Percentiles rank a stretch among this genome's conserved stretches.
These are phyloP conservation scores for Xylariaceae sp. DNA, from an alignment of 2,329 filamentous ascomycete species.

Conservation along the genomic window DNA sequence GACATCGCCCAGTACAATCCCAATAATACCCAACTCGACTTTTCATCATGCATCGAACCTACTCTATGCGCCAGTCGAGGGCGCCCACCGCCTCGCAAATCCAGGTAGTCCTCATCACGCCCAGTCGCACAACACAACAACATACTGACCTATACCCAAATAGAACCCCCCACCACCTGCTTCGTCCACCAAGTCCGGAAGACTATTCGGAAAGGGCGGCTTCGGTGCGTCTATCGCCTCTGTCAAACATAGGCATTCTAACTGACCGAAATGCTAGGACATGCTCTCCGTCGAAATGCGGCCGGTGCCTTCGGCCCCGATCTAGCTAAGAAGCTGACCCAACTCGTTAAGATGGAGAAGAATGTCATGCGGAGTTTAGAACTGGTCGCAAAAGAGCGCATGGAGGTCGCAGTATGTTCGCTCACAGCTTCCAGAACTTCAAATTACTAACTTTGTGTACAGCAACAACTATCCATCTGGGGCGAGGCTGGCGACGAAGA, in stretches of 20 bases:
- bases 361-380: constrained; percentile 99
- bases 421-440: neutral
- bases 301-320: constrained; percentile 79
- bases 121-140: neutral
- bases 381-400: constrained; percentile 87
- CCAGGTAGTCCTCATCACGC: constrained; percentile 40
- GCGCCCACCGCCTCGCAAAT: constrained; percentile 85
- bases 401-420: constrained; percentile 88
- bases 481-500: constrained; percentile 94
- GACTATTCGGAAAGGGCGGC: constrained; percentile 81
- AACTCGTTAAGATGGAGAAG: constrained; percentile 99
- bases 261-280: constrained; percentile 36
- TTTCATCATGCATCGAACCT: constrained; percentile 86
- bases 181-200: constrained; percentile 84
- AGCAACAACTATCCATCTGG: constrained; percentile 99
- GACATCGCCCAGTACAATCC: neutral
- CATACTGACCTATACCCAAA: constrained; percentile 5
- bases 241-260: neutral
- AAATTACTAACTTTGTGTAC: constrained; percentile 9
- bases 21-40: neutral
- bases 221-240: constrained; percentile 60
- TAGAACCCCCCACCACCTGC: constrained; percentile 89
- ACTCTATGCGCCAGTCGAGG: constrained; percentile 96
- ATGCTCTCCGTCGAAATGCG: constrained; percentile 68
- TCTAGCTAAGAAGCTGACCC: constrained; percentile 93